A percentile compares a stretch with the other conserved stretches of the same genome.
phyloP scores from a whole-genome alignment of 768 basidiomycete genomes.

The Lepiota venenata region DNA sequence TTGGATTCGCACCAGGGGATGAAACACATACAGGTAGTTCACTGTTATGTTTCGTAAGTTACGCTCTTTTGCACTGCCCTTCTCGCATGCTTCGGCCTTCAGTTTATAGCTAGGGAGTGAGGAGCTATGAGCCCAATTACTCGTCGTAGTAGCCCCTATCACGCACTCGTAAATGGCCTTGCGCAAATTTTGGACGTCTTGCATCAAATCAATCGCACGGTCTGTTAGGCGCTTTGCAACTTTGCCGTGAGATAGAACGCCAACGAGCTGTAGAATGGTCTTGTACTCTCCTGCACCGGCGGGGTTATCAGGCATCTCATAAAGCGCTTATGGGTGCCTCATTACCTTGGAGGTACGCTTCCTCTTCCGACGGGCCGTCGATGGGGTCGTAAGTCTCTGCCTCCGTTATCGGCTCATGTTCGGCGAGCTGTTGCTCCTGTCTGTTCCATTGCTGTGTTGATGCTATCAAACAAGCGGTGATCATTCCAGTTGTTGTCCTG shows the following conservation, averaged over 20 bases:
- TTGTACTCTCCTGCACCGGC: slow-evolving; percentile 85
- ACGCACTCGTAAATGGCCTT: slow-evolving; percentile 93
- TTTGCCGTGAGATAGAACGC: slow-evolving; percentile 90
- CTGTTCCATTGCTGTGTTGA: slow-evolving; percentile 56
- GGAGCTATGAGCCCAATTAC: slow-evolving; percentile 1
- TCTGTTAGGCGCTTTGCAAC: slow-evolving; percentile 89
- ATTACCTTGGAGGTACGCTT: slow-evolving; percentile 82
- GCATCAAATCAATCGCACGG: slow-evolving; percentile 86
- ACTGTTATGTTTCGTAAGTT: slow-evolving; percentile 74
- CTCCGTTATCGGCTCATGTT: slow-evolving; percentile 32
- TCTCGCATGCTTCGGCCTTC: slow-evolving; percentile 80
- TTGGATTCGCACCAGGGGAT: not conserved
- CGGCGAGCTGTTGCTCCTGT: slow-evolving; percentile 34
- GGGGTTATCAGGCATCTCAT: not conserved
- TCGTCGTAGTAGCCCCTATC: not conserved
- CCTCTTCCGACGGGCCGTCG: slow-evolving; percentile 84
- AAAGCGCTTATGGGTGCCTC: not conserved
- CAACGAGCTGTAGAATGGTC: slow-evolving; percentile 90
- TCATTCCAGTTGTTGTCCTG: slow-evolving; percentile 95
- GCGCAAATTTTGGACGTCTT: slow-evolving; percentile 95
- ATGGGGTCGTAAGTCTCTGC: slow-evolving; percentile 59
- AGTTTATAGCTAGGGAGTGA: slow-evolving; percentile 72
- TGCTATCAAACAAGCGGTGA: slow-evolving; percentile 83
- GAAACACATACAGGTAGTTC: slow-evolving; percentile 73
- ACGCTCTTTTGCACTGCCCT: slow-evolving; percentile 71